Percentiles rank a stretch among this genome's conserved stretches.
Evolutionary conservation across 805 yeast genomes (phyloP).

Genomic region (Yarrowia yakushimensis): DNA sequence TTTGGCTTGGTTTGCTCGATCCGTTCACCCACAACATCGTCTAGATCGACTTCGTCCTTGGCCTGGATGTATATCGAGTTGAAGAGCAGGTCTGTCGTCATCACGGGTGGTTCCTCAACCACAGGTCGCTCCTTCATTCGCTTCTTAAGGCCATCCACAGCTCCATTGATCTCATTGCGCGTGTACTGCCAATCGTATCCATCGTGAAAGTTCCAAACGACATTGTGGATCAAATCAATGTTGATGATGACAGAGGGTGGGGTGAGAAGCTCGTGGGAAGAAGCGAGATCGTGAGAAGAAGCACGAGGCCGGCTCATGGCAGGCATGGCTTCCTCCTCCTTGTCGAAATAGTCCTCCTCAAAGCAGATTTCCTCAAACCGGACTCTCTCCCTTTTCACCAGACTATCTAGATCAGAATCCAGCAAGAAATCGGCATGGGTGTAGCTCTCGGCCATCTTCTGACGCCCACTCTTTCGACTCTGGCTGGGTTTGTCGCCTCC

Average conservation of each 20-base stretch:
- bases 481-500: constrained; percentile 27
- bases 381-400: constrained; percentile 30
- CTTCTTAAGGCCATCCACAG: constrained; percentile 59
- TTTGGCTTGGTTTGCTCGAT: neutral
- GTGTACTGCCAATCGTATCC: constrained; percentile 93
- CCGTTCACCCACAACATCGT: constrained; percentile 21
- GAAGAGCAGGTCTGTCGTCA: constrained; percentile 57
- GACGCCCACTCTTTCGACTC: neutral
- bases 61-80: constrained; percentile 74
- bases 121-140: constrained; percentile 40
- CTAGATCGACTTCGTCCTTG: constrained; percentile 43
- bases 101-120: neutral
- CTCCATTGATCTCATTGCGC: constrained; percentile 58
- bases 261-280: neutral
- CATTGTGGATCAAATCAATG: constrained; percentile 30
- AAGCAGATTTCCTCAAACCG: constrained; percentile 11
- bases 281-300: neutral
- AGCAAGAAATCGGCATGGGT: constrained; percentile 35
- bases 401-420: constrained; percentile 37
- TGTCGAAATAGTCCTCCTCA: constrained; percentile 6
- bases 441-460: constrained; percentile 21
- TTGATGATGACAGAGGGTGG: constrained; percentile 25
- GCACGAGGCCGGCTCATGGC: neutral
- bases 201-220: constrained; percentile 56
- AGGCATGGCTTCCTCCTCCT: neutral